Conservation (phyloP, 257 asterid species). For the Primulina huaijiensis region DNA sequence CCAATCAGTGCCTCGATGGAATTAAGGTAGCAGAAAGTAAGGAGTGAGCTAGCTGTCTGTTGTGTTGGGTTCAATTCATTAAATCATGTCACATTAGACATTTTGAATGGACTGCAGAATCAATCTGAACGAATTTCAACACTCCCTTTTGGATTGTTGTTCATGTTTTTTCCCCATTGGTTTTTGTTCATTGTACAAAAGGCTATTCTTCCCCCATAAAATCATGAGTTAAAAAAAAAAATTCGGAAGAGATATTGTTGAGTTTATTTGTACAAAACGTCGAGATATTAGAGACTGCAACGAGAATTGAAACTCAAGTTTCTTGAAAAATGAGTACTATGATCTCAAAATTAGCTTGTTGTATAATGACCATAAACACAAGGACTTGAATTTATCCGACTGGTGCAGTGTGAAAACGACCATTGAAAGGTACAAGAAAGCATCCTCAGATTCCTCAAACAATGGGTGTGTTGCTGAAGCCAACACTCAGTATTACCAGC, state of each 20-base stretch:
- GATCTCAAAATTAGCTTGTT: no score
- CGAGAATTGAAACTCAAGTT: not conserved
- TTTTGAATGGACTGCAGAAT: slow-evolving; percentile 44
- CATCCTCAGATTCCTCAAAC: slow-evolving; percentile 67
- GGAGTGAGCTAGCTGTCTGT: slow-evolving; percentile 26
- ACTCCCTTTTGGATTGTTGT: slow-evolving; percentile 32
- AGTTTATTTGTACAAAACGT: no score
- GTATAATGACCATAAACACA: no score
- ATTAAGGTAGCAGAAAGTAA: slow-evolving; percentile 66
- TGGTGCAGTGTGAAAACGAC: slow-evolving; percentile 80
- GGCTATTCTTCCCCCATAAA: no score
- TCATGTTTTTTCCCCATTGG: slow-evolving; percentile 40
- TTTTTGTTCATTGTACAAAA: slow-evolving; percentile 2
- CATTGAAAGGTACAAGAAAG: slow-evolving; percentile 93
- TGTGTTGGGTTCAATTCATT: slow-evolving; percentile 24
- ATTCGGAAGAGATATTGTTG: not conserved
- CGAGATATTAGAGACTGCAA: no score
- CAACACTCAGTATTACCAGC: slow-evolving; percentile 94
- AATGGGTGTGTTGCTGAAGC: slow-evolving; percentile 75
- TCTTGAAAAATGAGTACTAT: not conserved
- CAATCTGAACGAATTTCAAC: slow-evolving; percentile 31
- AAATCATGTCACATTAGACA: slow-evolving; percentile 38
- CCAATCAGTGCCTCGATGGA: slow-evolving; percentile 83
- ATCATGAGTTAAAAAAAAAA: no score
- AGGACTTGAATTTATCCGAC: no score